Conservation (phyloP, 2,329 filamentous ascomycete species). For the Furcasterigmium sp. region DNA sequence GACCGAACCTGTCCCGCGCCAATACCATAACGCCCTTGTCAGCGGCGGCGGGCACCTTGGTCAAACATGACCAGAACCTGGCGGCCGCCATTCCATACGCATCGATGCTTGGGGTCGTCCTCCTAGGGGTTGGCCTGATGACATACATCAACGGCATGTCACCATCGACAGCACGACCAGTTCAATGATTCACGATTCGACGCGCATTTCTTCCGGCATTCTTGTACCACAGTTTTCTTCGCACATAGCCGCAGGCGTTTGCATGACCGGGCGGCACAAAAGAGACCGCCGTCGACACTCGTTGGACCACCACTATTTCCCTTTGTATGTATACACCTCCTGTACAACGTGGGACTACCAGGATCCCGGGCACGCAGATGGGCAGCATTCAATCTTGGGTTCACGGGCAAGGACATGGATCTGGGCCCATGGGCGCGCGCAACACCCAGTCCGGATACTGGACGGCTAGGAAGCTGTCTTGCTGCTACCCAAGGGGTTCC, state of each 20-base stretch:
- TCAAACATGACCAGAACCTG: slow-evolving; percentile 35
- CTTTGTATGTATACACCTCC: slow-evolving; percentile 4
- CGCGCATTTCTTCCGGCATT: not conserved
- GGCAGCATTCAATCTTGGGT: too few species aligned
- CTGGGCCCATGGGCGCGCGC: too few species aligned
- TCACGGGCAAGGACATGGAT: too few species aligned
- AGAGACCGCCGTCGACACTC: not conserved
- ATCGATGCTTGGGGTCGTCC: slow-evolving; percentile 75
- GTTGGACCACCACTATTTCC: not conserved
- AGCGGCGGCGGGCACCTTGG: slow-evolving; percentile 30
- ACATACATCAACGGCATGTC: slow-evolving; percentile 84
- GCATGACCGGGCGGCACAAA: not conserved
- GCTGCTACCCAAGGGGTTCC: too few species aligned
- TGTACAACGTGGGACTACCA: not conserved
- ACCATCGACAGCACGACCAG: slow-evolving; percentile 31
- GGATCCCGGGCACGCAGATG: not conserved
- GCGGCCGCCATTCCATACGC: slow-evolving; percentile 66
- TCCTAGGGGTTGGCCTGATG: slow-evolving; percentile 80
- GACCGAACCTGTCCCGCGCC: slow-evolving; percentile 38
- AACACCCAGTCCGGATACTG: too few species aligned
- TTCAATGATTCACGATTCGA: slow-evolving; percentile 18
- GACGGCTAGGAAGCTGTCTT: too few species aligned
- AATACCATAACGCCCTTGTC: slow-evolving; percentile 44
- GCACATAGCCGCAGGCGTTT: slow-evolving; percentile 2
- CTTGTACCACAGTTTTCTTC: not conserved